Conservation (phyloP, 139 green algal genomes). For the Coelastrella sp. region DNA sequence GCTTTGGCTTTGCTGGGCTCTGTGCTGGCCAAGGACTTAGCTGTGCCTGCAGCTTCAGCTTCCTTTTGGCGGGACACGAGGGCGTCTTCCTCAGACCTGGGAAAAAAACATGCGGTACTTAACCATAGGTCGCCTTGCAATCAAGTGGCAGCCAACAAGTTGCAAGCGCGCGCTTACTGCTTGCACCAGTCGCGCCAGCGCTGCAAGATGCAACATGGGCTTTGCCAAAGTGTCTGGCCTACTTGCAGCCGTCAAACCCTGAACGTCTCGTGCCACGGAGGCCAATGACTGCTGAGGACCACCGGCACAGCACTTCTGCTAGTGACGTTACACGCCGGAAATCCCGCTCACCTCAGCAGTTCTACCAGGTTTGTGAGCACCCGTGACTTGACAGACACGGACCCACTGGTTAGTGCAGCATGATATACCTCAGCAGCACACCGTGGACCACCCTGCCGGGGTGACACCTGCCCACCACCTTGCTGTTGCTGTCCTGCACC, state of each 20-base stretch:
- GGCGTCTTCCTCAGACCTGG: conserved; percentile 70
- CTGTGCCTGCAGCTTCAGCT: conserved; percentile 17
- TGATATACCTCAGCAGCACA: conserved; percentile 27
- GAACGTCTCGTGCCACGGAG: no score
- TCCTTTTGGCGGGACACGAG: conserved; percentile 67
- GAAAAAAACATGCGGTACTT: no score
- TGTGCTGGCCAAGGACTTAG: conserved; percentile 10
- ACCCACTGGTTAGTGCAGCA: neutral
- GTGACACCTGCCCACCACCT: neutral
- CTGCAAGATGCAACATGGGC: no score
- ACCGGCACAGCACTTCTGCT: neutral
- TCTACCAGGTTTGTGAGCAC: conserved; percentile 79
- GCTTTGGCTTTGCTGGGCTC: neutral
- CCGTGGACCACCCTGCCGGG: neutral
- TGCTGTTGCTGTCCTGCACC: neutral
- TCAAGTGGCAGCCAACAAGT: no score
- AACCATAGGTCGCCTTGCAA: no score
- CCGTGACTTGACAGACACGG: conserved; percentile 64
- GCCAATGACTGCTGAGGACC: no score
- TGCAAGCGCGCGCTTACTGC: no score
- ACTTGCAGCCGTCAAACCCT: no score
- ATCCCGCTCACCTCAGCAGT: conserved; percentile 65
- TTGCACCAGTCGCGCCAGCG: no score
- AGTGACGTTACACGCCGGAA: neutral
- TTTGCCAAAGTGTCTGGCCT: no score